A percentile compares a stretch with the other conserved stretches of the same genome.
Evolutionary conservation across 192 early-diverging fungal genomes (phyloP).

Genomic region (Backusella psychrophila): DNA sequence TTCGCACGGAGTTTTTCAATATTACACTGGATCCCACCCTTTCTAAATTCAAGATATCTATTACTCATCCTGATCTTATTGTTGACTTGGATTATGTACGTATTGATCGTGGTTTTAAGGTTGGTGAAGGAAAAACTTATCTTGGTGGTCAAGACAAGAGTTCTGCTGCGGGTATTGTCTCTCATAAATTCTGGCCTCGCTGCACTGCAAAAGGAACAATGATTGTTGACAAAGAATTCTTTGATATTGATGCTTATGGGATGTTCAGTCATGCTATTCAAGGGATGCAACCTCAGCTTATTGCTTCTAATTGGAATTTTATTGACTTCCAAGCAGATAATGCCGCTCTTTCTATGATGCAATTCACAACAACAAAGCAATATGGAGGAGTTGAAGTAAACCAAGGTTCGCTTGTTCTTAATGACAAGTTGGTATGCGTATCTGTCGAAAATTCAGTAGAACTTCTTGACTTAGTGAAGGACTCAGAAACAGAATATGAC

Average conservation of each 20-base stretch:
- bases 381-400: slow-evolving; percentile 65
- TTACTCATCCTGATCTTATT: slow-evolving; percentile 60
- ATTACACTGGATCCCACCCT: slow-evolving; percentile 50
- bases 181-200: slow-evolving; percentile 82
- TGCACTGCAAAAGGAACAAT: slow-evolving; percentile 70
- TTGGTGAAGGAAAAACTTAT: slow-evolving; percentile 76
- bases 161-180: slow-evolving; percentile 54
- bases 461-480: slow-evolving; percentile 57
- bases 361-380: slow-evolving; percentile 77
- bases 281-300: slow-evolving; percentile 79
- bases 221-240: slow-evolving; percentile 62
- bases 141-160: slow-evolving; percentile 58
- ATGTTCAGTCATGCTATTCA: slow-evolving; percentile 85
- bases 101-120: slow-evolving; percentile 70
- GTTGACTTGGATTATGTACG: slow-evolving; percentile 60
- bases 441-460: slow-evolving; percentile 73
- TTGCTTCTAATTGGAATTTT: slow-evolving; percentile 85
- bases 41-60: slow-evolving; percentile 48
- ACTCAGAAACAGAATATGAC: slow-evolving; percentile 81
- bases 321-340: slow-evolving; percentile 70
- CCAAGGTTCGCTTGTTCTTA: slow-evolving; percentile 71
- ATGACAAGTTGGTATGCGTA: slow-evolving; percentile 68
- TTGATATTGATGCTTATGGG: slow-evolving; percentile 65
- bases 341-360: slow-evolving; percentile 62
- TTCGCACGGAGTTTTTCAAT: slow-evolving; percentile 67